Evolutionary conservation across 2,329 filamentous ascomycete species (phyloP).

Genomic region (Zalaria obscura): DNA sequence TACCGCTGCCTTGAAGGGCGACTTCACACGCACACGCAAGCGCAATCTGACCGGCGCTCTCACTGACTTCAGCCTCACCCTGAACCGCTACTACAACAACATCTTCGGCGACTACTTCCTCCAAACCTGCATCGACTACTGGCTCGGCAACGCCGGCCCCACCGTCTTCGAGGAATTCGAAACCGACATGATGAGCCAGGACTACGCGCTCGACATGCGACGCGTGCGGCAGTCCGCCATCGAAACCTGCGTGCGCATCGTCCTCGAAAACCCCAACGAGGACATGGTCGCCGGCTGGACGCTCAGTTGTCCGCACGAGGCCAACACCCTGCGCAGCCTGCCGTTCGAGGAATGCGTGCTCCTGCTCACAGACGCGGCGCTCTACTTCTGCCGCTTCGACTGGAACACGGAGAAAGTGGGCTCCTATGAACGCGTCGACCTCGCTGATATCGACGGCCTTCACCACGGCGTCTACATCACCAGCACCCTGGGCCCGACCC

Average conservation of each 20-base stretch:
- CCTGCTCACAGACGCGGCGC: slow-evolving; percentile 66
- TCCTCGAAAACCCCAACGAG: slow-evolving; percentile 65
- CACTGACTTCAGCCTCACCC: slow-evolving; percentile 77
- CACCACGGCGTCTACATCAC: slow-evolving; percentile 82
- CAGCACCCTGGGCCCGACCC: slow-evolving; percentile 63
- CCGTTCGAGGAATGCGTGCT: slow-evolving; percentile 83
- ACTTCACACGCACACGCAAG: slow-evolving; percentile 85
- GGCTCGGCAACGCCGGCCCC: slow-evolving; percentile 75
- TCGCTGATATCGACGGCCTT: slow-evolving; percentile 59
- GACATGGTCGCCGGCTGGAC: slow-evolving; percentile 86
- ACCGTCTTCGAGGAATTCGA: slow-evolving; percentile 90
- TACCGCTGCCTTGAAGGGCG: slow-evolving; percentile 88
- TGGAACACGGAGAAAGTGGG: slow-evolving; percentile 92
- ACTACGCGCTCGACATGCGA: slow-evolving; percentile 75
- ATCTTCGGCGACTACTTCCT: slow-evolving; percentile 98
- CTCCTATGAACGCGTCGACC: slow-evolving; percentile 73
- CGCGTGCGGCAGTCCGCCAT: slow-evolving; percentile 81
- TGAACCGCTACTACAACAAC: slow-evolving; percentile 68
- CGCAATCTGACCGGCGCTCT: slow-evolving; percentile 82
- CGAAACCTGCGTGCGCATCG: slow-evolving; percentile 74
- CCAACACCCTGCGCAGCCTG: slow-evolving; percentile 50
- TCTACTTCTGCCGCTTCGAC: slow-evolving; percentile 86
- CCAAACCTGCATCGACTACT: slow-evolving; percentile 86
- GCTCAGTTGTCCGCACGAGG: slow-evolving; percentile 58
- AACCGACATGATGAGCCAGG: slow-evolving; percentile 79